Percentiles rank a stretch among this genome's conserved stretches.
phyloP scores from a whole-genome alignment of 257 asterid genomes.

The Solanum medicagineum region DNA sequence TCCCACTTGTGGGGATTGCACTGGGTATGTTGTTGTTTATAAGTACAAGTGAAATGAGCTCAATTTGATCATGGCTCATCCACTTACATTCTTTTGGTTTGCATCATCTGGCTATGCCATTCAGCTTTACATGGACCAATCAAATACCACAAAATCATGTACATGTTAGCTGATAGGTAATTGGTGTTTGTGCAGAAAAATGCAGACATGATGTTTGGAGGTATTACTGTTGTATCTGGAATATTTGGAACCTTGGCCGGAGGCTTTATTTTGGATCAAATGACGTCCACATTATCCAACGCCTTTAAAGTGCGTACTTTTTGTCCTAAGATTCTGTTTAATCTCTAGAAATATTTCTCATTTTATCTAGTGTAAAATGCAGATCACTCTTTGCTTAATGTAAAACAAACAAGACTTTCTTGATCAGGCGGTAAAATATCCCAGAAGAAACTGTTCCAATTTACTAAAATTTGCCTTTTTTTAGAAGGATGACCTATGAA shows the following conservation, averaged over 20 bases:
- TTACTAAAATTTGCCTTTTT: background rate
- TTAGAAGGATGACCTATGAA: background rate
- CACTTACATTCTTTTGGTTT: background rate
- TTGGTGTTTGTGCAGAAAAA: constrained; percentile 34
- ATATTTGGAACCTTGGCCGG: constrained; percentile 90
- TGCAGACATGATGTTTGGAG: constrained; percentile 90
- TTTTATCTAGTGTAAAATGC: background rate
- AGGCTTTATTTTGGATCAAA: constrained; percentile 59
- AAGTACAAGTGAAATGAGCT: background rate
- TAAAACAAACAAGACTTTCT: background rate
- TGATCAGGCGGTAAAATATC: background rate
- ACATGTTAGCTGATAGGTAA: background rate
- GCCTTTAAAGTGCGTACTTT: constrained; percentile 67
- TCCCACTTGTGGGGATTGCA: background rate
- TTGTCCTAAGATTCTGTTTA: background rate
- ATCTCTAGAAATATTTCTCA: background rate
- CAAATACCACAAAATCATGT: background rate
- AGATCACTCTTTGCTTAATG: background rate
- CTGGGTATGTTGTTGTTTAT: background rate
- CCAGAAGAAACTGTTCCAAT: background rate
- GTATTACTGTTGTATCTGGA: constrained; percentile 70
- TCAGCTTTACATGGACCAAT: background rate
- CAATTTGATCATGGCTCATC: background rate
- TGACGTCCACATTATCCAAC: constrained; percentile 66
- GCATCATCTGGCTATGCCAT: background rate